These are phyloP conservation scores for Escovopsis weberi DNA, from an alignment of 2,329 filamentous ascomycete species.

Conservation along the genomic window DNA sequence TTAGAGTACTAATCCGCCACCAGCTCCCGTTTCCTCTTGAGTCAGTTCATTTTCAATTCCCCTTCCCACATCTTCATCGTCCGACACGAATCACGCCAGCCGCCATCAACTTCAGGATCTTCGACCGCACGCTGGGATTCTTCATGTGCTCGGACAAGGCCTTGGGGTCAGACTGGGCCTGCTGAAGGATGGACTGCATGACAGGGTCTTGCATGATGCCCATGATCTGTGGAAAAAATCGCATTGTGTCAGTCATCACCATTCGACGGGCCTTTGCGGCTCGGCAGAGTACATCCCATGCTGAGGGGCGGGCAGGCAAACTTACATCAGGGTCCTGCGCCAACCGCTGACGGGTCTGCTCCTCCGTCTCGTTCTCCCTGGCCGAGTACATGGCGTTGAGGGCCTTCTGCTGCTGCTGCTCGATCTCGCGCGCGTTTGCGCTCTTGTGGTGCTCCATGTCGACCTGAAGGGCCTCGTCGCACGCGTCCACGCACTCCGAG, in stretches of 20 bases:
- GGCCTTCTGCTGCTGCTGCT: slow-evolving; percentile 87
- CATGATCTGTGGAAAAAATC: slow-evolving; percentile 47
- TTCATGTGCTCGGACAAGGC: slow-evolving; percentile 95
- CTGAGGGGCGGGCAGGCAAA: slow-evolving; percentile 5
- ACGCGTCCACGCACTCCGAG: slow-evolving; percentile 84
- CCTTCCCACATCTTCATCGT: slow-evolving; percentile 15
- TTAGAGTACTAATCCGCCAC: no score
- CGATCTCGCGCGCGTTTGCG: slow-evolving; percentile 81
- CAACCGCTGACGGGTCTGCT: slow-evolving; percentile 85
- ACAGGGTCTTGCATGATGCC: slow-evolving; percentile 85
- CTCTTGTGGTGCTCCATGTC: slow-evolving; percentile 55
- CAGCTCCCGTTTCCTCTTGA: no score
- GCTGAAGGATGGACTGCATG: slow-evolving; percentile 95
- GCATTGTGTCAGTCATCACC: not conserved
- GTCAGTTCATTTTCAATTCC: no score
- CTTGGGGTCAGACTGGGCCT: slow-evolving; percentile 84
- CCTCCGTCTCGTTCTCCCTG: slow-evolving; percentile 87
- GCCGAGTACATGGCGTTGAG: slow-evolving; percentile 78
- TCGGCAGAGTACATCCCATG: not conserved
- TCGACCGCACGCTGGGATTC: slow-evolving; percentile 70
- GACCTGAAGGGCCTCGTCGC: slow-evolving; percentile 62
- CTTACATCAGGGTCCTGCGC: slow-evolving; percentile 80
- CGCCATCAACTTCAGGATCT: slow-evolving; percentile 89
- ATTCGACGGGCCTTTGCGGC: no score
- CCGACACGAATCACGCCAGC: slow-evolving; percentile 78